Conservation (phyloP, 148 eudicot genomes). For the Linanthus parryae region DNA sequence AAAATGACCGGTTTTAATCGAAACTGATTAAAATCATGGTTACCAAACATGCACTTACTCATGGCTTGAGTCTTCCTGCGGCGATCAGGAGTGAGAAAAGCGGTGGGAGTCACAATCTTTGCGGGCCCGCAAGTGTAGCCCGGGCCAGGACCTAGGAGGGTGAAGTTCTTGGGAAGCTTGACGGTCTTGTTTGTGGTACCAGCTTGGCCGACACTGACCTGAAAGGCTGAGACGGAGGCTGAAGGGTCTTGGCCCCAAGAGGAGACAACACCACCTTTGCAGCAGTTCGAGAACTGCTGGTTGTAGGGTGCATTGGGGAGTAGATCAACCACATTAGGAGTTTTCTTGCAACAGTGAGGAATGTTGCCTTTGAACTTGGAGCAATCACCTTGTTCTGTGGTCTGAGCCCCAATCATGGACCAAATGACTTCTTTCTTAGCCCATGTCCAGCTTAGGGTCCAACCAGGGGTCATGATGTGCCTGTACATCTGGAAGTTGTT, state of each 20-base stretch:
- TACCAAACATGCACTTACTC: slow-evolving; percentile 43
- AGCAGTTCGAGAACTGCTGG: slow-evolving; percentile 75
- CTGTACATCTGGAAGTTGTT: slow-evolving; percentile 88
- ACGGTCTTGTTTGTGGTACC: slow-evolving; percentile 76
- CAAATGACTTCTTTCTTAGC: slow-evolving; percentile 91
- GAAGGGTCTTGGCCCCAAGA: slow-evolving; percentile 80
- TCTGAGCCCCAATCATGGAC: slow-evolving; percentile 81
- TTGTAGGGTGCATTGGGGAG: slow-evolving; percentile 78
- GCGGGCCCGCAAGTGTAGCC: slow-evolving; percentile 98
- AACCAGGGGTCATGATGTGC: slow-evolving; percentile 71
- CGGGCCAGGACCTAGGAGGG: slow-evolving; percentile 80
- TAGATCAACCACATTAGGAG: slow-evolving; percentile 70
- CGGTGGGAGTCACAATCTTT: slow-evolving; percentile 72
- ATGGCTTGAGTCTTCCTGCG: slow-evolving; percentile 79
- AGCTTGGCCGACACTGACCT: slow-evolving; percentile 77
- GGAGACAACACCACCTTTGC: slow-evolving; percentile 69
- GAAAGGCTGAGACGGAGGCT: slow-evolving; percentile 57
- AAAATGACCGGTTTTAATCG: too few species aligned
- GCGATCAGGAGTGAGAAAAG: slow-evolving; percentile 44
- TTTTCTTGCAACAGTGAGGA: slow-evolving; percentile 80
- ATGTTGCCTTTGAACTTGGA: slow-evolving; percentile 79
- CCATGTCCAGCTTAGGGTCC: slow-evolving; percentile 94
- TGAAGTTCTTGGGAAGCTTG: slow-evolving; percentile 72
- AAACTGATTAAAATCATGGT: too few species aligned
- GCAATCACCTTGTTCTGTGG: slow-evolving; percentile 92